Conservation (phyloP, 2,329 filamentous ascomycete species). For the Fusarium sp. region DNA sequence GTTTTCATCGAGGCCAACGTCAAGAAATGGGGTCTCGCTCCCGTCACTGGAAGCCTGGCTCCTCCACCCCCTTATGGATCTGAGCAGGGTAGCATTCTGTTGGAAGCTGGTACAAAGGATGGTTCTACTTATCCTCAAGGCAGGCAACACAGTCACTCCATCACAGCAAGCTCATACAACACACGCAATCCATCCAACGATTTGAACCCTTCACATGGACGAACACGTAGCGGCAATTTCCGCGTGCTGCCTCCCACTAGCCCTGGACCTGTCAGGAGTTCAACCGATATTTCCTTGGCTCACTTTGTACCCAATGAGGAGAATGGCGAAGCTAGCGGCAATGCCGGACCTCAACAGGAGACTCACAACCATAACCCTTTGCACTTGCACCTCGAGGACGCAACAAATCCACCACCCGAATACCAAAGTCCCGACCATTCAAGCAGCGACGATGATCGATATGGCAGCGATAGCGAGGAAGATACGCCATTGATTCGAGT, state of each 20-base stretch:
- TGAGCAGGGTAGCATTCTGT: conserved; percentile 94
- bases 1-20: conserved; percentile 99
- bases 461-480: conserved; percentile 70
- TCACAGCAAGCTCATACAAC: conserved; percentile 52
- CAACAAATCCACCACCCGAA: conserved; percentile 75
- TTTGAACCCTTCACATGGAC: conserved; percentile 73
- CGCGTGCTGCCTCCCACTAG: conserved; percentile 81
- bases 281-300: conserved; percentile 94
- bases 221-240: conserved; percentile 82
- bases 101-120: conserved; percentile 83
- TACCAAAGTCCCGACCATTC: conserved; percentile 76
- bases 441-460: conserved; percentile 68
- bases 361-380: conserved; percentile 54
- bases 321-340: conserved; percentile 69
- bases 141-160: conserved; percentile 61
- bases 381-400: conserved; percentile 62
- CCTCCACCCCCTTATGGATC: conserved; percentile 97
- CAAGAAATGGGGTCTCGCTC: conserved; percentile 98
- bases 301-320: conserved; percentile 80
- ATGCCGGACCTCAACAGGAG: conserved; percentile 41
- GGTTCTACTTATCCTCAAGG: conserved; percentile 61
- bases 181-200: conserved; percentile 59
- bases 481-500: conserved; percentile 64
- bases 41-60: conserved; percentile 93
- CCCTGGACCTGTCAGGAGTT: conserved; percentile 88